phyloP scores from a whole-genome alignment of 2,329 filamentous ascomycete genomes.

The Fusarium acutatum region DNA sequence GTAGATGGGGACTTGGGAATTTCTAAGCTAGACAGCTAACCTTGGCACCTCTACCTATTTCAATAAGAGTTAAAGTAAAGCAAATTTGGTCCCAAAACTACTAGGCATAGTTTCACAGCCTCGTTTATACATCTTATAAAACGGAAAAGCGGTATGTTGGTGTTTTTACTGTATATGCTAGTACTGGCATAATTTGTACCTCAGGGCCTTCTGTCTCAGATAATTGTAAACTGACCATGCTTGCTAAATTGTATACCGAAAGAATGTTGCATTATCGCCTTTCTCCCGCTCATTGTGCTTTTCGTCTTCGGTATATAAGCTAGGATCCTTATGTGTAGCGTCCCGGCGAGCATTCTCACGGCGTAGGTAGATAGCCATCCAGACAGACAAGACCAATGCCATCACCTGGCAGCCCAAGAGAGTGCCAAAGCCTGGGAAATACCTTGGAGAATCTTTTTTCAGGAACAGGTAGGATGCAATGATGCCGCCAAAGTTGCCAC shows the following conservation, averaged over 20 bases:
- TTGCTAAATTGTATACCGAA: background rate
- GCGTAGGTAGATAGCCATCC: background rate
- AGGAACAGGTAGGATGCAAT: background rate
- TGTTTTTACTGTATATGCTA: no score
- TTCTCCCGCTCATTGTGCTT: background rate
- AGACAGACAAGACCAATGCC: background rate
- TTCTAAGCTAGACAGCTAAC: no score
- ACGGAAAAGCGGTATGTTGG: no score
- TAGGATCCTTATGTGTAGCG: background rate
- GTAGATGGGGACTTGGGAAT: no score
- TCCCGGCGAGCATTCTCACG: background rate
- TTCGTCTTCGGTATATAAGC: background rate
- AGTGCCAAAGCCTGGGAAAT: background rate
- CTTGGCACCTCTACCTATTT: fast-evolving
- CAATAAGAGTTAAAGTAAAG: no score
- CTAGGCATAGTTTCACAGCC: no score
- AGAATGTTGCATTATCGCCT: background rate
- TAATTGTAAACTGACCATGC: background rate
- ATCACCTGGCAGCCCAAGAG: background rate
- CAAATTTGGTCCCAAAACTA: no score
- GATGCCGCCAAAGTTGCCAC: background rate
- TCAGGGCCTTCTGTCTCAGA: background rate
- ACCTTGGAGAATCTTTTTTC: background rate
- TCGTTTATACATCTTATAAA: no score
- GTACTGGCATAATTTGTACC: no score